Base-by-base conservation (phyloP, 116 monocot genomes). In the Dioscorea cayenensis region DNA sequence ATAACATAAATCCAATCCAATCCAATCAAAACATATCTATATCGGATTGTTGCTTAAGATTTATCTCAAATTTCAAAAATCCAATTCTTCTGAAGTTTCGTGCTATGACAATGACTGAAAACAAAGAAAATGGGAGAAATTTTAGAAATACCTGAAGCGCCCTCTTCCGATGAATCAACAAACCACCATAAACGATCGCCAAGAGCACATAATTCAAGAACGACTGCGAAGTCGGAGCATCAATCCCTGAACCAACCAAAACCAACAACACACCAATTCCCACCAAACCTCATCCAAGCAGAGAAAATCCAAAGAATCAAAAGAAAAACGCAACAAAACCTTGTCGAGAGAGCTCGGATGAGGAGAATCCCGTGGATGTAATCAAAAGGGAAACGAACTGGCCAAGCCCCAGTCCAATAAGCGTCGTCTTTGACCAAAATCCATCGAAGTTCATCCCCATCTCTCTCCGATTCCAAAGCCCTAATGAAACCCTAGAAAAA, bases 211-310 rank as follows among this genome's bases (percentile, higher is more conserved):
- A 95, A 51, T 95, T 95, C 69, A 95, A 73, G 65, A 95, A 84
- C 67, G 95, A 95, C 73, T 95, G 95, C 11, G 92, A 95, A 13
- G 95, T 95, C 23, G 95, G 92, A 32, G 77, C 92, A 75, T 92
- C 67, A 51, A 95, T 87, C 9, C 89, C 95, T 95, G 80, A 55
- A 6, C 29, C 65, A 67, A 62, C 43, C 32, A 32, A 2, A 32
- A 28, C 23, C 7, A 6, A 69, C 51, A 55, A 16, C n/a, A 16
- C n/a, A 49, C 58, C 13, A 64, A 19, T 28, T 50, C 6, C 14
- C 19, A 49, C 64, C 65, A 61, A 69, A 11, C 18, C 23, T 27
- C 32, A 49, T 51, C 4, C 23, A 65, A 60, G 19, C 12, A 29
- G n/a, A 28, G 1, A n/a, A 28, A 58, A 1, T n/a, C 28, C 12